These are phyloP conservation scores for Escovopsis sp. DNA, from an alignment of 2,329 filamentous ascomycete genomes.

Conservation along the genomic window DNA sequence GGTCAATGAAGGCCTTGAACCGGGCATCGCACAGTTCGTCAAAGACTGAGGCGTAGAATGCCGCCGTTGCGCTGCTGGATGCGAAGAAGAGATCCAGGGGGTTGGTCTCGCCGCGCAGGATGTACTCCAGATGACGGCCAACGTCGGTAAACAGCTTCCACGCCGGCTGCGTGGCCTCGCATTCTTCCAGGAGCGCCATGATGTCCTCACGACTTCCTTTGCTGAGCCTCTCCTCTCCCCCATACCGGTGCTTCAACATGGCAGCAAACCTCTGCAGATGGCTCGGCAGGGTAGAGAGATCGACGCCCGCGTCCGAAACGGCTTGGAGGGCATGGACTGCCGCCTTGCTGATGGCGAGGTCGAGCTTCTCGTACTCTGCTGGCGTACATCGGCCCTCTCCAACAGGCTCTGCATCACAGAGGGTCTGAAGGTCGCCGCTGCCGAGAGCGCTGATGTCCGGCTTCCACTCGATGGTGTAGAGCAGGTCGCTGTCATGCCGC, in stretches of 20 bases:
- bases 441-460: constrained; percentile 22
- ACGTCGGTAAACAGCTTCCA: neutral
- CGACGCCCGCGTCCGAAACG: neutral
- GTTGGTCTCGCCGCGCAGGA: constrained; percentile 19
- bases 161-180: neutral
- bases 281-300: neutral
- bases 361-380: constrained; percentile 1
- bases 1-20: neutral
- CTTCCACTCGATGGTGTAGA: constrained; percentile 23
- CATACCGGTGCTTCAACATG: neutral
- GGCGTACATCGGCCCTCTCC: constrained; percentile 10
- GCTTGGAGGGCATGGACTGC: neutral
- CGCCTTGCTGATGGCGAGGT: neutral
- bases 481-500: constrained; percentile 12
- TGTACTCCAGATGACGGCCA: constrained; percentile 12
- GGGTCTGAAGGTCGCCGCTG: constrained; percentile 12
- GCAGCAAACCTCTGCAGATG: neutral
- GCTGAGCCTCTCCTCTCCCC: neutral
- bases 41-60: constrained; percentile 21
- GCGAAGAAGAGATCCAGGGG: constrained; percentile 23
- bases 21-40: constrained; percentile 8
- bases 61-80: constrained; percentile 14
- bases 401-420: constrained; percentile 10
- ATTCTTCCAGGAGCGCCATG: neutral
- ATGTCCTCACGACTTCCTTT: neutral